Base-by-base conservation (phyloP, 2,329 filamentous ascomycete genomes). In the Diaporthe citri region DNA sequence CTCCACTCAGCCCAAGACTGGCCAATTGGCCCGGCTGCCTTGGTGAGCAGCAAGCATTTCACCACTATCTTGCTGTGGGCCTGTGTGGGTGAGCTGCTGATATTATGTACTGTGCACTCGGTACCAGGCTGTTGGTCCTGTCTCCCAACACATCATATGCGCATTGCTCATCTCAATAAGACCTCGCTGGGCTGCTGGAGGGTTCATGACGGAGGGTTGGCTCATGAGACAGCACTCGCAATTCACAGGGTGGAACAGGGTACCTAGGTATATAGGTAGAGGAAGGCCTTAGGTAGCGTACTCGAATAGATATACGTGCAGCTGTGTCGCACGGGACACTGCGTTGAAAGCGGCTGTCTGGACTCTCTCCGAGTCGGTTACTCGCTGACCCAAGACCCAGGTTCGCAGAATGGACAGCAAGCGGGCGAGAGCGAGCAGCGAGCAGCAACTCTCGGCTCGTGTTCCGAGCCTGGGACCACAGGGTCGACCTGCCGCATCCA, bases 11-110 rank as follows among this genome's bases (percentile, higher is more conserved):
- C 20, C 31, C 22, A n/a, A 6, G 31, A 28, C 64, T 69, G 64
- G 64, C 64, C 64, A 67, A 67, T 52, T 67, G 64, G 46, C 46
- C 64, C 12, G 12, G 64, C 46, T 52, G 64, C 64, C 52, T 67
- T 67, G 46, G 46, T 52, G 64, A 67, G 31, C 64, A 67, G 34
- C 10, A 20, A 22, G 48, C 64, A 69, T 13, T 55, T 55, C 64
- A 69, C 64, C 48, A 69, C 64, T 69, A 69, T 69, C 64, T 25
- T 13, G 5, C 9, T 15, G 31, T 28, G 34, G 31, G 64, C 48
- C 8, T 39, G n/a, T 28, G 46, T 25, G 34, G 15, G 48, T 55
- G 64, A 10, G 10, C 8, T 6, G 64, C 48, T 69, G 64, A 41
- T 69, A 41, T 15, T 31, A 20, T 52, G 46, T 67, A 67, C 62